Evolutionary conservation across 768 basidiomycete species (phyloP), one percentile per base, ranked within the genome.

Genomic region (Mycena galopus): DNA sequence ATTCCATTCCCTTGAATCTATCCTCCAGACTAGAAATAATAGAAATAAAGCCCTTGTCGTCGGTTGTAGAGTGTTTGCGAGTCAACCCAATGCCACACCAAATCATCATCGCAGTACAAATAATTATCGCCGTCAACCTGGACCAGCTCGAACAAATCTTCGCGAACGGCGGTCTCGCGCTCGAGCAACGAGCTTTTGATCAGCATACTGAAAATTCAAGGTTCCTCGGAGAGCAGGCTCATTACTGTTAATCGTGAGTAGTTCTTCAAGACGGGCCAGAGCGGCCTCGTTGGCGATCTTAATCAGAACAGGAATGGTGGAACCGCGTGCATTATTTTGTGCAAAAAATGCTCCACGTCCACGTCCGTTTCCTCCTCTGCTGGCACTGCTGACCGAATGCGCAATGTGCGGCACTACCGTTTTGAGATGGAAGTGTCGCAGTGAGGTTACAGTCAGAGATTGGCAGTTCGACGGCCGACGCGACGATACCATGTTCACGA

Each of bases 381-480:
- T 14, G 35, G 35, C 35, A 14, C 39, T 39, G 39, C 39, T 16
- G 14, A 39, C 39, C 39, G 39, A 14, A 39, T 39, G 39, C 14
- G 39, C 3, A 16, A 16, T 16, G 42, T 47, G 21, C 10, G 42
- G 42, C 2, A 47, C 19, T n/a, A 19, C 25, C 29, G 42, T 27
- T 50, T 62, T 62, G 29, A 62, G 61, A 62, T 62, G 42, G 44
- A 62, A 62, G 61, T 16, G 6, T 11, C 42, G 42, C 35, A 62
- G 29, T 12, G 21, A 11, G 19, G 61, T 6, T 29, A 32, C 29
- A 16, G 42, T 50, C 29, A 1, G 21, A 7, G 44, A 50, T 62
- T 16, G 44, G 21, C 19, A 47, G 21, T 47, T 47, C 21, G 44
- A 4, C 21, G 21, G 3, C 19, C 21, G 44, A 21, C 44, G 21